phyloP scores from a whole-genome alignment of 1,284 basidiomycete genomes.

The Ceratobasidium sp. region DNA sequence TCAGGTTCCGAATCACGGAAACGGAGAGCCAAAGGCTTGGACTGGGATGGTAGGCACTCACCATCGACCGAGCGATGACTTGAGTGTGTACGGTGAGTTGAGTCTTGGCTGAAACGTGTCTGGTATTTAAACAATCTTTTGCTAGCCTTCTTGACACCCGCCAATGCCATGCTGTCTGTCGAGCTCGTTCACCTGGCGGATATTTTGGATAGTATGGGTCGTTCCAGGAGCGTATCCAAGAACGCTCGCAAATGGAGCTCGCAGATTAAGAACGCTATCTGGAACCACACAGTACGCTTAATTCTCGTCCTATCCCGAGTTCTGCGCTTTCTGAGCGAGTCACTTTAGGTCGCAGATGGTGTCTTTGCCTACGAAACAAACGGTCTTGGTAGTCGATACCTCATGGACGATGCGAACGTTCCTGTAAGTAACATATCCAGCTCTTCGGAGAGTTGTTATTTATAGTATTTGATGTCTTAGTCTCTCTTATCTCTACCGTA shows the following conservation, averaged over 20 bases:
- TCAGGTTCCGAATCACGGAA: slow-evolving; percentile 73
- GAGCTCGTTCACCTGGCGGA: slow-evolving; percentile 72
- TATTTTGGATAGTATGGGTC: slow-evolving; percentile 67
- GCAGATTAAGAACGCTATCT: slow-evolving; percentile 73
- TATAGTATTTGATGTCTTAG: slow-evolving; percentile 55
- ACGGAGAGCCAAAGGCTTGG: slow-evolving; percentile 67
- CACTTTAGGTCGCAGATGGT: slow-evolving; percentile 67
- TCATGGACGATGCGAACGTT: slow-evolving; percentile 87
- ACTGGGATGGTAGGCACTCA: slow-evolving; percentile 74
- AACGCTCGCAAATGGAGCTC: slow-evolving; percentile 71
- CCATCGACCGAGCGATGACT: slow-evolving; percentile 81
- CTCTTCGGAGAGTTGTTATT: neutral
- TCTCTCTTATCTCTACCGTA: slow-evolving; percentile 82
- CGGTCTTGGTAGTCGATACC: slow-evolving; percentile 75
- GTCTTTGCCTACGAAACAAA: slow-evolving; percentile 84
- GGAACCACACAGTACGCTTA: slow-evolving; percentile 68
- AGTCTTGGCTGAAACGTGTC: neutral
- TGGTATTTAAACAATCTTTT: slow-evolving; percentile 9
- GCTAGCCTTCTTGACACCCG: slow-evolving; percentile 77
- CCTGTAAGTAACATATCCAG: slow-evolving; percentile 64
- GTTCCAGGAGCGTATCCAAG: slow-evolving; percentile 65
- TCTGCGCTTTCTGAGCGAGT: slow-evolving; percentile 1
- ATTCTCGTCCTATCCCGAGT: neutral
- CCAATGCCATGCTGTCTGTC: slow-evolving; percentile 84
- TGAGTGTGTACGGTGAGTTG: slow-evolving; percentile 72